Evolutionary conservation across 441 rosid genomes (phyloP).

Genomic region (Euphorbia schlechtendalii): DNA sequence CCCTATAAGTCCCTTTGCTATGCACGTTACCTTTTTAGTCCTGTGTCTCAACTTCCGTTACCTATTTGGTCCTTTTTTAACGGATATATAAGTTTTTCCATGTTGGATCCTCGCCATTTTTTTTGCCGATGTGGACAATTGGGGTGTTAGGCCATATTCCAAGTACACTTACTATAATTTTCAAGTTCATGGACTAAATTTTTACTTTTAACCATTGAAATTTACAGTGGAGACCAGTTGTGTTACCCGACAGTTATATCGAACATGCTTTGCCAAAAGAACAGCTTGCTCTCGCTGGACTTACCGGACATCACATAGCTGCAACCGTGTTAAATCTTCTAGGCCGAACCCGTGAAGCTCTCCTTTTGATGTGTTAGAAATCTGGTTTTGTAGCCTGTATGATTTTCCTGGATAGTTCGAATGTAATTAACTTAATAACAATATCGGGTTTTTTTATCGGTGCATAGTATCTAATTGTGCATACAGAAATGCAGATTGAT

Average conservation of each 20-base stretch:
- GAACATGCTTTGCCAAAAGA: constrained; percentile 71
- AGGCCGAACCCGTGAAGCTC: constrained; percentile 82
- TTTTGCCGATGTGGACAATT: too few relatives aligned
- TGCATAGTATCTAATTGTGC: background rate
- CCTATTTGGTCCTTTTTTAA: too few relatives aligned
- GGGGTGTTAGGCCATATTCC: too few relatives aligned
- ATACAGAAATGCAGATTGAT: background rate
- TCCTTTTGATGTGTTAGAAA: constrained; percentile 67
- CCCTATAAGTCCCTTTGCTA: too few relatives aligned
- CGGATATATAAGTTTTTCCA: too few relatives aligned
- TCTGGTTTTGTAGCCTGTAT: constrained; percentile 1
- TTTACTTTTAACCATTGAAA: background rate
- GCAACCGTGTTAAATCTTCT: constrained; percentile 75
- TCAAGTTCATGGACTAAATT: too few relatives aligned
- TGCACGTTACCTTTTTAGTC: too few relatives aligned
- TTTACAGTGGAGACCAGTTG: constrained; percentile 85
- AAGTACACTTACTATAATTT: too few relatives aligned
- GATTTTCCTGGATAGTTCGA: background rate
- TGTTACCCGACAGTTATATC: constrained; percentile 72
- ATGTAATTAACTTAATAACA: background rate
- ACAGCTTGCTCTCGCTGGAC: constrained; percentile 71
- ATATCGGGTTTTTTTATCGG: background rate
- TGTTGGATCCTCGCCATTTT: too few relatives aligned
- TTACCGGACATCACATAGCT: constrained; percentile 85
- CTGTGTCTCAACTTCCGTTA: too few relatives aligned